These are phyloP conservation scores for Acacia acuminata DNA, from an alignment of 306 rosid genomes.

Conservation along the genomic window DNA sequence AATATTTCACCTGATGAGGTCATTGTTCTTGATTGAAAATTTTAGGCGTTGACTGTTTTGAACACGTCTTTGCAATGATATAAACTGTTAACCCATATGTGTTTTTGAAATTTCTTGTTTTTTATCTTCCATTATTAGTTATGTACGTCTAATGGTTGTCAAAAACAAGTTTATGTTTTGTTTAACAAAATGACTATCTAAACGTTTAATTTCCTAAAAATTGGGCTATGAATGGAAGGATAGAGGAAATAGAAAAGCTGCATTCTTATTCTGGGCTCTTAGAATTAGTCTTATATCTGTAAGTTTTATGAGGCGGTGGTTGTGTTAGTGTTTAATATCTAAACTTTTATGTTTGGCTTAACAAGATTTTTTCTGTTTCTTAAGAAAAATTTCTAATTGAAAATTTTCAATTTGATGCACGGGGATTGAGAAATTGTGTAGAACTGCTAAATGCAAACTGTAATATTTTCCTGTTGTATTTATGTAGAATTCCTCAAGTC, in stretches of 20 bases:
- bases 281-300: neutral
- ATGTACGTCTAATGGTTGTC: neutral
- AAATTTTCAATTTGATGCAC: neutral
- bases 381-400: neutral
- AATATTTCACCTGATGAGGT: neutral
- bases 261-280: neutral
- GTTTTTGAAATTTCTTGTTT: neutral
- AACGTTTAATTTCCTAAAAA: neutral
- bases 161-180: neutral
- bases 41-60: neutral
- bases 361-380: neutral
- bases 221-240: neutral
- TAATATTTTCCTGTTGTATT: slow-evolving; percentile 3
- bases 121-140: neutral
- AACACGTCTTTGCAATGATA: neutral
- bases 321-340: neutral
- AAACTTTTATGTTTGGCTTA: too few relatives aligned
- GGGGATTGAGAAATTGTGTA: neutral
- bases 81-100: neutral
- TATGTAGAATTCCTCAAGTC: slow-evolving; percentile 62
- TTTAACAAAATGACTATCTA: neutral
- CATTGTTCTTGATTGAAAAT: neutral
- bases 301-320: neutral
- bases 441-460: neutral
- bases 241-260: neutral